phyloP scores from a whole-genome alignment of 2,329 filamentous ascomycete species.

The Stachybotrys echinatus region DNA sequence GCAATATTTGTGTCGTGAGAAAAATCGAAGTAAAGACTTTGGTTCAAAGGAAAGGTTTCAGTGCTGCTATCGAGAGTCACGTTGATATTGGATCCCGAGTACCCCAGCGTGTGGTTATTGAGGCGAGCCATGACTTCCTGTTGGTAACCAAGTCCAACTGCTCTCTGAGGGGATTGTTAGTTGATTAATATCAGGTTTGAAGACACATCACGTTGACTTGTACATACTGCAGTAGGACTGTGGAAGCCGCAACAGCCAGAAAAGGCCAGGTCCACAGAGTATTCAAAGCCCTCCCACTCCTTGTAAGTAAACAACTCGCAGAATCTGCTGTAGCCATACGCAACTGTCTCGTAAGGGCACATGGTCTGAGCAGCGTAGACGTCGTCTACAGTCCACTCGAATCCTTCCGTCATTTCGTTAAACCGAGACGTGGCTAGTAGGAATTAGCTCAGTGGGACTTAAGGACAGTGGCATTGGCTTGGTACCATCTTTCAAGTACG shows the following conservation, averaged over 20 bases:
- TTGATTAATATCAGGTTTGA: neutral
- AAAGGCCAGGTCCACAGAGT: constrained; percentile 64
- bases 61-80: constrained; percentile 64
- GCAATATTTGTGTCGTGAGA: constrained; percentile 72
- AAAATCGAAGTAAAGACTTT: constrained; percentile 72
- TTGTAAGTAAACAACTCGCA: constrained; percentile 70
- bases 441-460: neutral
- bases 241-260: constrained; percentile 56
- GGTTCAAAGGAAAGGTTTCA: constrained; percentile 67
- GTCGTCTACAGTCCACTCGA: constrained; percentile 60
- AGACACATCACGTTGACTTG: neutral
- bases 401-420: constrained; percentile 44
- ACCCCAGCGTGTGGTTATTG: constrained; percentile 57
- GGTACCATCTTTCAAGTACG: constrained; percentile 57
- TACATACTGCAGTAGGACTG: constrained; percentile 54
- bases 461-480: neutral
- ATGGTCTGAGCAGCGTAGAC: constrained; percentile 65
- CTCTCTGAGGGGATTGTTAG: constrained; percentile 36
- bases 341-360: constrained; percentile 75
- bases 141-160: constrained; percentile 69
- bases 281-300: constrained; percentile 70
- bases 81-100: constrained; percentile 58
- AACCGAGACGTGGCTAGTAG: constrained; percentile 54
- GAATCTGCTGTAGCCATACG: constrained; percentile 68
- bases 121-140: constrained; percentile 69